Percentiles rank a stretch among this genome's conserved stretches.
Evolutionary conservation across 2,329 filamentous ascomycete species (phyloP).

Genomic region (Apiospora malaysiana): DNA sequence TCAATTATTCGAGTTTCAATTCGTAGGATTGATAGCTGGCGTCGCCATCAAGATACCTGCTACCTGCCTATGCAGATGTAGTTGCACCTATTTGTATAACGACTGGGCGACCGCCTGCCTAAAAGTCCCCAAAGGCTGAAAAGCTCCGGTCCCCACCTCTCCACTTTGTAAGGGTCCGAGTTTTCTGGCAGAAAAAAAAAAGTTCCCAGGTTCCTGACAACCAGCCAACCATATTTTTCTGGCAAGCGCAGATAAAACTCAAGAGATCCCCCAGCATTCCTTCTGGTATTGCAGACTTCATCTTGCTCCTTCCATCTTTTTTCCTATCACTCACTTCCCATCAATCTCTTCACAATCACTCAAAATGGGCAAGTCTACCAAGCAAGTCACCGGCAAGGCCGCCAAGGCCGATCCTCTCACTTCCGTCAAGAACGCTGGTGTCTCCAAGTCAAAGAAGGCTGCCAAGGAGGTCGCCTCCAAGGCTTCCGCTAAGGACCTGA

Average conservation of each 20-base stretch:
- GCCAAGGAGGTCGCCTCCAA: conserved; percentile 65
- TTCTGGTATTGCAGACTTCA: conserved; percentile 21
- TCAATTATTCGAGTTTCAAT: no score
- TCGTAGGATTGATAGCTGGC: no score
- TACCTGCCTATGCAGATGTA: no score
- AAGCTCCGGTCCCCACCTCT: not conserved
- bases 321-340: not conserved
- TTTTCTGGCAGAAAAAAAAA: conserved; percentile 19
- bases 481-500: conserved; percentile 45
- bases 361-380: conserved; percentile 68
- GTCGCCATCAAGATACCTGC: no score
- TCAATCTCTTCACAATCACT: conserved; percentile 31
- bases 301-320: conserved; percentile 28
- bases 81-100: no score
- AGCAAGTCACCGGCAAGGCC: conserved; percentile 63
- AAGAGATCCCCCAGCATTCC: conserved; percentile 21
- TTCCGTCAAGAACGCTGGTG: conserved; percentile 68
- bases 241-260: conserved; percentile 16
- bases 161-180: conserved; percentile 22
- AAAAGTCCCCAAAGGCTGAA: conserved; percentile 20
- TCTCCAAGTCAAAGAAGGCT: conserved; percentile 72
- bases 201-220: no score
- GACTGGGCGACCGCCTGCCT: no score
- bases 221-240: conserved; percentile 28
- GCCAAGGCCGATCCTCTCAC: conserved; percentile 51